Evolutionary conservation across 306 rosid genomes (phyloP), one percentile per base, ranked within the genome.

Genomic region (Trifolium pratense): DNA sequence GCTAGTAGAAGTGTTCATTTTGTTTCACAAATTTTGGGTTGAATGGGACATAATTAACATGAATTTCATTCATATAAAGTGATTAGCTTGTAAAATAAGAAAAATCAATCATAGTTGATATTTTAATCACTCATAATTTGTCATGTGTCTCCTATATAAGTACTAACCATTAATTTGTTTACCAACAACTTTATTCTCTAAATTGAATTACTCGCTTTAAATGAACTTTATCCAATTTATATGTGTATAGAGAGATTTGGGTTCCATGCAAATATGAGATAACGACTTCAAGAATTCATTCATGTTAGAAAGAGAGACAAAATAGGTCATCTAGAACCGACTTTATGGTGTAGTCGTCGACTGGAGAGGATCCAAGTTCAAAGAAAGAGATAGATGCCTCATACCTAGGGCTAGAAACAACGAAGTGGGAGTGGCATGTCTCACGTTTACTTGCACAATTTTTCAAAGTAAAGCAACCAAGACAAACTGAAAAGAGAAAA

Each of bases 401-500:
- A 6, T 34, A 34, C 2, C 39, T 34, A 34, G 32, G 9, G 12
- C 1, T 23, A 56, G 18, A 57, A 57, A 3, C 36, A 26, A 26
- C 14, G 37, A 58, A 16, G 45, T 17, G 13, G 21, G 15, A 16
- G 45, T 17, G 13, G 21, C 7, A 32, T 6, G 14, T 12, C 53
- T 81, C 63, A 55, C 39, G 75, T 72, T 81, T 86, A 66, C 43
- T 68, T 2, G 78, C 83, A 78, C 79, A 80, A 25, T 57, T 67
- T 76, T 83, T 76, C 57, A 82, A 86, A 80, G 87, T 49, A 80
- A 62, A 42, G 73, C 20, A 82, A 60, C 75, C 20, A 82, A 60
- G 78, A 73, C 66, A 78, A 82, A 14, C 76, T 65, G 62, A 75
- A 82, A 77, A 78, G 75, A 25, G 49, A 60, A 55, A 56, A 78